Conservation (phyloP, 352 stramenopile species). For the Globisporangium paddicum region DNA sequence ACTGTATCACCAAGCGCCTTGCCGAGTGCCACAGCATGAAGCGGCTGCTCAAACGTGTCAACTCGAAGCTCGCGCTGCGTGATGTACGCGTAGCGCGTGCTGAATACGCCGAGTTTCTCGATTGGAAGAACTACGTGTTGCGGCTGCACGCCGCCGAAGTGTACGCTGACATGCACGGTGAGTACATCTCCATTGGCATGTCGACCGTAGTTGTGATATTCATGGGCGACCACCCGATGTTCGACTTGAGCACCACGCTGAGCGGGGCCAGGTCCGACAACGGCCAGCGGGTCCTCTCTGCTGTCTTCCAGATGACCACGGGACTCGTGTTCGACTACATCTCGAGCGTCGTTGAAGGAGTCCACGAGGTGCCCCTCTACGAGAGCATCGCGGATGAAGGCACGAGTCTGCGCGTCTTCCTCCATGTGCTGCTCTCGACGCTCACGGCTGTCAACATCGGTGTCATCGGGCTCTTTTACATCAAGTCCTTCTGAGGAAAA, state of each 20-base stretch:
- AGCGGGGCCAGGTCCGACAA: not conserved
- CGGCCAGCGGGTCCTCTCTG: constrained; percentile 8
- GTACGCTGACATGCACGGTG: constrained; percentile 43
- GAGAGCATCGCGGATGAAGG: constrained; percentile 27
- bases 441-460: constrained; percentile 26
- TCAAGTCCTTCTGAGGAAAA: not conserved
- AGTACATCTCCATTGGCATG: constrained; percentile 41
- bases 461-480: constrained; percentile 13
- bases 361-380: constrained; percentile 36
- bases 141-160: constrained; percentile 38
- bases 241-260: constrained; percentile 2
- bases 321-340: constrained; percentile 28
- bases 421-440: constrained; percentile 20
- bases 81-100: constrained; percentile 19
- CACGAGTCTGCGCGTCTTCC: constrained; percentile 15
- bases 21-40: constrained; percentile 22
- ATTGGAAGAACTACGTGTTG: constrained; percentile 31
- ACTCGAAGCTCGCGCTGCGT: constrained; percentile 20
- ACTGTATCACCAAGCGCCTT: constrained; percentile 17
- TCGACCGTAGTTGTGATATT: constrained; percentile 21
- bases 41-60: constrained; percentile 26
- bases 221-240: constrained; percentile 21
- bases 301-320: constrained; percentile 13
- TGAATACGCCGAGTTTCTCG: constrained; percentile 32
- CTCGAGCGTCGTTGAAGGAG: constrained; percentile 27